Evolutionary conservation across 257 asterid species (phyloP), one percentile per base, ranked within the genome.

Genomic region (Cordia subcordata): DNA sequence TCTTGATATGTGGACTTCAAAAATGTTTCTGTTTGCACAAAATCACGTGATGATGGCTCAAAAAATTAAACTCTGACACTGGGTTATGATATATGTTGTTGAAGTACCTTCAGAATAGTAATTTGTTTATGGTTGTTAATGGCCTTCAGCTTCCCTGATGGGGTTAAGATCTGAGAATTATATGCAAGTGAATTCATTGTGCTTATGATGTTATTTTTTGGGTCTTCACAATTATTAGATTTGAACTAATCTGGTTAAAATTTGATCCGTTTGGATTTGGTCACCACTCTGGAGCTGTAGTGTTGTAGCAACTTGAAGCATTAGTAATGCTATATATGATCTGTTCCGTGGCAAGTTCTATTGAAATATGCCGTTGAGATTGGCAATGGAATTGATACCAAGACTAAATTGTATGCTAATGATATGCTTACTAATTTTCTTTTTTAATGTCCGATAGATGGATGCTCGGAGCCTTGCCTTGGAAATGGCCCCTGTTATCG

Each of bases 391-490:
- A 42, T 46, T 18, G 17, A 3, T 46, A 46, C n/a, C n/a, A n/a
- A n/a, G n/a, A n/a, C n/a, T n/a, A 19, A 4, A 1, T 17, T 52
- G 4, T 20, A 19, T 13, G 14, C 1, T 0, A 1, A 10, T 6
- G 4, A 18, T 18, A 8, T 66, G 69, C 61, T 64, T 42, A 57
- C 18, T 20, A 32, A 54, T 57, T 71, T 0, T 1, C 18, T 18
- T 40, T 13, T 10, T 42, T 51, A 62, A 60, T 57, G 60, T 61
- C 55, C 51, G 68, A 40, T 76, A 87, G 98, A 90, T 90, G 96
- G 96, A 90, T 79, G 88, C 89, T 69, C 85, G 84, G 67, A 90
- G 84, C 78, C 94, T 90, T 63, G 91, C 98, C 45, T 68, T 78
- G 76, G 98, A 90, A 79, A 74, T 90, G 82, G 91, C 96, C 68